Conservation (phyloP, 805 yeast species). For the Saturnispora diversa region DNA sequence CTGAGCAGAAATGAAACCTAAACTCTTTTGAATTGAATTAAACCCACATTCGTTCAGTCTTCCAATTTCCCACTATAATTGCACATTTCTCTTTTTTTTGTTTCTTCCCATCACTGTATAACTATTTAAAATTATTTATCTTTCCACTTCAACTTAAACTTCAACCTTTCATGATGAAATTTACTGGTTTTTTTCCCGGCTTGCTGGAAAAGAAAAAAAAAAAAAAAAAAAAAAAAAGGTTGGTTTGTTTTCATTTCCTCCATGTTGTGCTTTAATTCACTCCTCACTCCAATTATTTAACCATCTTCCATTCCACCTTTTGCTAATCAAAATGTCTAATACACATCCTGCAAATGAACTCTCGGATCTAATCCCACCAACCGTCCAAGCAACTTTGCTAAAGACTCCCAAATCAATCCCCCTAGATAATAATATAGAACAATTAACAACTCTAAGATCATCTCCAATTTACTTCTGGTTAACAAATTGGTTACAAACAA, state of each 20-base stretch:
- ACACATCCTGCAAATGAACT: constrained; percentile 29
- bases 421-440: constrained; percentile 30
- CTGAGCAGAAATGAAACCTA: neutral
- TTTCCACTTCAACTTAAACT: no score
- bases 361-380: constrained; percentile 28
- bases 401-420: constrained; percentile 34
- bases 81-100: no score
- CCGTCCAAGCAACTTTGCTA: constrained; percentile 29
- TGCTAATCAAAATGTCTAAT: neutral
- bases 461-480: constrained; percentile 6
- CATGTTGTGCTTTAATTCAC: neutral
- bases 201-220: no score
- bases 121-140: neutral
- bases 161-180: no score
- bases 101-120: no score
- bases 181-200: no score
- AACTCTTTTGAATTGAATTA: neutral
- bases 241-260: no score
- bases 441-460: constrained; percentile 2
- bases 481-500: constrained; percentile 7
- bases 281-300: neutral
- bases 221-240: no score
- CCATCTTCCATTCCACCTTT: neutral
- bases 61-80: no score
- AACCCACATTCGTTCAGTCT: no score